Percentiles rank a stretch among this genome's conserved stretches.
Evolutionary conservation across 2,329 filamentous ascomycete species (phyloP).

Genomic region (Cadophora sp.): DNA sequence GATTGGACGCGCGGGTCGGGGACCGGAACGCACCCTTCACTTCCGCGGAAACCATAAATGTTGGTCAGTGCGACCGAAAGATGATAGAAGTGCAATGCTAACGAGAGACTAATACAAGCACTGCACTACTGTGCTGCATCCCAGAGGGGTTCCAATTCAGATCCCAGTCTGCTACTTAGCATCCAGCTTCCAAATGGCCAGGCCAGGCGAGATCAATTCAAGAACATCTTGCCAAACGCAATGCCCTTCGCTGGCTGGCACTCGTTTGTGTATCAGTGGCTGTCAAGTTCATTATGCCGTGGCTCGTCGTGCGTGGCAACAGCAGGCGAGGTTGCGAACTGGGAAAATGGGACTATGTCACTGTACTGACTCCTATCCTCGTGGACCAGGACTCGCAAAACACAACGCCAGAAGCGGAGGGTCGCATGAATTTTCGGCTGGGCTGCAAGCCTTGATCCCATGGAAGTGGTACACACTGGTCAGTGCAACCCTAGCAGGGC

Average conservation of each 20-base stretch:
- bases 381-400: background rate
- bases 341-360: conserved; percentile 5
- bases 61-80: background rate
- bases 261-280: background rate
- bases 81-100: background rate
- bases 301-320: background rate
- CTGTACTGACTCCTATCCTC: background rate
- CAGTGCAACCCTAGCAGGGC: conserved; percentile 21
- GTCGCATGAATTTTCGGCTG: background rate
- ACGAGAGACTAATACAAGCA: background rate
- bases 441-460: conserved; percentile 18
- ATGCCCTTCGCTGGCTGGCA: background rate
- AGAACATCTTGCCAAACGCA: background rate
- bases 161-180: background rate
- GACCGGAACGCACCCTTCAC: conserved; percentile 9
- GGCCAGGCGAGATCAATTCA: background rate
- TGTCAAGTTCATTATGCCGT: background rate
- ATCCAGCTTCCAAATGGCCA: background rate
- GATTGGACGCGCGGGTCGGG: conserved; percentile 9
- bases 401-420: conserved; percentile 2
- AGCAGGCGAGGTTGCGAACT: background rate
- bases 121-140: background rate
- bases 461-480: conserved; percentile 22
- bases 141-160: background rate
- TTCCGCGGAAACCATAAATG: background rate